A percentile compares a stretch with the other conserved stretches of the same genome.
These are phyloP conservation scores for Didymella lethalis DNA, from an alignment of 2,329 filamentous ascomycete species.

Conservation along the genomic window DNA sequence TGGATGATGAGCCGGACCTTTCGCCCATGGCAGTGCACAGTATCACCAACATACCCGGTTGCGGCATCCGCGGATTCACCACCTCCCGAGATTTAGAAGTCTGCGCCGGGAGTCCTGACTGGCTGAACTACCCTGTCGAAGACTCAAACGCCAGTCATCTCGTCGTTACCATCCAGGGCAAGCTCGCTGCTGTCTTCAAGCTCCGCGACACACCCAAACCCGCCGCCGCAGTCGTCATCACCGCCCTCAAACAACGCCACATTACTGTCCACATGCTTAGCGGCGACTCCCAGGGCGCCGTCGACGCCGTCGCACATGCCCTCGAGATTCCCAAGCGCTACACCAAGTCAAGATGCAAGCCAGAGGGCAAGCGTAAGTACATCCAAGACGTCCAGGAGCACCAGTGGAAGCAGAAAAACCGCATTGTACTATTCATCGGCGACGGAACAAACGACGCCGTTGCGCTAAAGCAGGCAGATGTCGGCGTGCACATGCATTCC, in stretches of 20 bases:
- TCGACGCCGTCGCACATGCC: conserved; percentile 56
- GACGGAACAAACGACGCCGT: conserved; percentile 83
- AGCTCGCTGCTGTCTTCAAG: conserved; percentile 59
- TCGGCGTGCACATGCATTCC: conserved; percentile 73
- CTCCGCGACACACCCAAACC: conserved; percentile 59
- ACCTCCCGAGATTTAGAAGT: conserved; percentile 38
- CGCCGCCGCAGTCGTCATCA: conserved; percentile 61
- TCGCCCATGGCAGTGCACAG: conserved; percentile 24
- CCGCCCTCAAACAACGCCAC: conserved; percentile 57
- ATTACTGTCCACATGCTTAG: conserved; percentile 64
- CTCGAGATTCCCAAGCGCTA: conserved; percentile 51
- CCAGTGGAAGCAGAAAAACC: conserved; percentile 7
- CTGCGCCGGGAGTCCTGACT: conserved; percentile 58
- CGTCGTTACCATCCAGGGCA: conserved; percentile 46
- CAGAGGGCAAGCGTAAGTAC: conserved; percentile 64
- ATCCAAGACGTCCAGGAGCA: conserved; percentile 48
- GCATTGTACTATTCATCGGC: conserved; percentile 72
- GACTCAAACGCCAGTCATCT: conserved; percentile 44
- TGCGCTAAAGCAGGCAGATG: conserved; percentile 72
- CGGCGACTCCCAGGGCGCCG: conserved; percentile 62
- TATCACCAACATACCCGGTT: conserved; percentile 53
- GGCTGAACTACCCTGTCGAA: conserved; percentile 52
- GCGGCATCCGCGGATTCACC: conserved; percentile 53
- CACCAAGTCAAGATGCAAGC: conserved; percentile 57
- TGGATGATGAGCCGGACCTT: conserved; percentile 14